Conservation (phyloP, 108 stramenopile genomes). For the Seminavis robusta region DNA sequence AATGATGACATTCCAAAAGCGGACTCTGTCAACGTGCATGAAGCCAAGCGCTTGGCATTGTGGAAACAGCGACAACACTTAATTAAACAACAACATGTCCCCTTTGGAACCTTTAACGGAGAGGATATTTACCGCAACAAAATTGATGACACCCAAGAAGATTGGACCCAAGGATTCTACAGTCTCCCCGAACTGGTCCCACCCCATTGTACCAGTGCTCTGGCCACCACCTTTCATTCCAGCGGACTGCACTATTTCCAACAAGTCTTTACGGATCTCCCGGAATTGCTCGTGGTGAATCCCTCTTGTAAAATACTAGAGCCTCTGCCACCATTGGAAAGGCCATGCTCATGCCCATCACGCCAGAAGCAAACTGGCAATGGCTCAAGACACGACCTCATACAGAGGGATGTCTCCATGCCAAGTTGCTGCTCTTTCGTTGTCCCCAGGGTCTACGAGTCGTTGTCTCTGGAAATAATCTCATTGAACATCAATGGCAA, state of each 20-base stretch:
- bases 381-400: not conserved
- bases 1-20: too few relatives aligned
- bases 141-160: conserved; percentile 1
- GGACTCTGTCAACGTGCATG: too few relatives aligned
- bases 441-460: conserved; percentile 2
- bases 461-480: conserved; percentile 9
- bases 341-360: not conserved
- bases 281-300: not conserved
- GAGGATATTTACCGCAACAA: conserved; percentile 6
- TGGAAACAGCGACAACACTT: too few relatives aligned
- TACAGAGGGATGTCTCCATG: not conserved
- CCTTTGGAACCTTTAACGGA: conserved; percentile 9
- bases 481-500: conserved; percentile 6
- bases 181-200: not conserved
- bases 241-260: not conserved
- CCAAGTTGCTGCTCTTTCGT: conserved; percentile 1
- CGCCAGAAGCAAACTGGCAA: not conserved
- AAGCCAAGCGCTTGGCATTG: too few relatives aligned
- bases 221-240: conserved; percentile 3
- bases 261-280: not conserved
- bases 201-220: not conserved
- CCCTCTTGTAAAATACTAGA: not conserved
- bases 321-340: not conserved
- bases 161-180: conserved; percentile 2
- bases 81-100: too few relatives aligned